Evolutionary conservation across 805 yeast species (phyloP).

Genomic region (Yarrowia hollandica): DNA sequence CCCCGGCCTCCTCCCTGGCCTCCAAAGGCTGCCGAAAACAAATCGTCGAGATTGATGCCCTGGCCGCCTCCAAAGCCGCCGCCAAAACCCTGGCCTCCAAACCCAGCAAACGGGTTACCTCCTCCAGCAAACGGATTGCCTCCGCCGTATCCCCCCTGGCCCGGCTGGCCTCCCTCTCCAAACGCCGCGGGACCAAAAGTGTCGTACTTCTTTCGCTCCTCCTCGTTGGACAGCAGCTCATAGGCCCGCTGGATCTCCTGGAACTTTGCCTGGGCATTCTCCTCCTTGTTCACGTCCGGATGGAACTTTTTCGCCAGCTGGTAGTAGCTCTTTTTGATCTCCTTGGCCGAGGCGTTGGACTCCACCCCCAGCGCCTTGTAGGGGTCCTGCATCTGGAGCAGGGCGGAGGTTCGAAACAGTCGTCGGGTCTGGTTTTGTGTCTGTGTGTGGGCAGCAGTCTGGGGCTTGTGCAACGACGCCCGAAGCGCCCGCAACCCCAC

Average conservation of each 20-base stretch:
- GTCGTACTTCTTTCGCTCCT: constrained; percentile 84
- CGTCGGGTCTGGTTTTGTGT: no score
- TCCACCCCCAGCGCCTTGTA: constrained; percentile 80
- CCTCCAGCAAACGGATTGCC: constrained; percentile 46
- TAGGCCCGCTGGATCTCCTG: constrained; percentile 94
- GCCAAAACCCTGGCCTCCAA: constrained; percentile 49
- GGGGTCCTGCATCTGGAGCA: constrained; percentile 57
- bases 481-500: constrained; percentile 11
- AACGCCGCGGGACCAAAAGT: constrained; percentile 89
- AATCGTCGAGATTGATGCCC: constrained; percentile 42
- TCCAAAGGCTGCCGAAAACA: constrained; percentile 44
- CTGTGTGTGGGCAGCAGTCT: no score
- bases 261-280: constrained; percentile 82
- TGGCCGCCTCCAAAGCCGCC: constrained; percentile 41
- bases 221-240: constrained; percentile 82
- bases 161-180: constrained; percentile 49
- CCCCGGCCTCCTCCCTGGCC: constrained; percentile 43
- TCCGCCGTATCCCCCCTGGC: constrained; percentile 49
- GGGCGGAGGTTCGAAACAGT: background rate
- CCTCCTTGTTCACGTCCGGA: constrained; percentile 94
- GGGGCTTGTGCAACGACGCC: no score
- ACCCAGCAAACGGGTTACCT: constrained; percentile 55
- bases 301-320: constrained; percentile 90
- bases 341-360: constrained; percentile 67
- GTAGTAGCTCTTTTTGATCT: constrained; percentile 92